Evolutionary conservation across 139 green algal genomes (phyloP).

Genomic region (Diplosphaera chodatii): DNA sequence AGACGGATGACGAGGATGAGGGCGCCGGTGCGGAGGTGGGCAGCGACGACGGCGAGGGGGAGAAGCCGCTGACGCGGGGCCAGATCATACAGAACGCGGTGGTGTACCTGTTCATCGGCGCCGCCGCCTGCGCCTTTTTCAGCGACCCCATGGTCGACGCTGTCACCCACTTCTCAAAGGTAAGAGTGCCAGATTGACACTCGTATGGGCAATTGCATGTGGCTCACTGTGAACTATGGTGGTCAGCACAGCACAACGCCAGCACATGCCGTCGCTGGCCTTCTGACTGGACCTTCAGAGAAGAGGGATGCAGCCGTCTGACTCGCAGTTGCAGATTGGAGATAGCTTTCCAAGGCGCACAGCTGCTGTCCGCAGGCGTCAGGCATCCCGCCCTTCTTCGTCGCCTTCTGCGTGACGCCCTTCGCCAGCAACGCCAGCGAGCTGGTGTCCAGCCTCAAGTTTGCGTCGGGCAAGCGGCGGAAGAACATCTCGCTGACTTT

Average conservation of each 20-base stretch:
- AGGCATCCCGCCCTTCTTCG: conserved; percentile 53
- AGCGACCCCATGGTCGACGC: conserved; percentile 48
- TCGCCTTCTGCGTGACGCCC: conserved; percentile 55
- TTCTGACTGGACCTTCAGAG: no score
- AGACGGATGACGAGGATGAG: neutral
- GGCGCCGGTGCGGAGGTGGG: neutral
- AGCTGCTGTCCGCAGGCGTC: no score
- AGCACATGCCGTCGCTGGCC: no score
- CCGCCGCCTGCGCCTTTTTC: conserved; percentile 29
- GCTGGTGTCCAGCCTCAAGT: conserved; percentile 49
- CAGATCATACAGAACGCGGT: conserved; percentile 16
- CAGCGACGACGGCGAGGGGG: conserved; percentile 4
- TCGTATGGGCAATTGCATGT: no score
- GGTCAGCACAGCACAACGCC: no score
- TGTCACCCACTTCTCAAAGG: conserved; percentile 37
- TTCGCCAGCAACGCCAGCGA: conserved; percentile 61
- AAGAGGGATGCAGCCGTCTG: no score
- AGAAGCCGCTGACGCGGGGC: neutral
- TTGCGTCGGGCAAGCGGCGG: conserved; percentile 42
- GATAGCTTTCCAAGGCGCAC: no score
- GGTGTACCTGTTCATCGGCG: conserved; percentile 13
- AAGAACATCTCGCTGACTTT: conserved; percentile 60
- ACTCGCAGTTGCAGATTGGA: no score
- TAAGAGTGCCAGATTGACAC: no score
- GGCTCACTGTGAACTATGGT: no score